Conservation (phyloP, 768 basidiomycete species). For the Lanmaoa rubissima region DNA sequence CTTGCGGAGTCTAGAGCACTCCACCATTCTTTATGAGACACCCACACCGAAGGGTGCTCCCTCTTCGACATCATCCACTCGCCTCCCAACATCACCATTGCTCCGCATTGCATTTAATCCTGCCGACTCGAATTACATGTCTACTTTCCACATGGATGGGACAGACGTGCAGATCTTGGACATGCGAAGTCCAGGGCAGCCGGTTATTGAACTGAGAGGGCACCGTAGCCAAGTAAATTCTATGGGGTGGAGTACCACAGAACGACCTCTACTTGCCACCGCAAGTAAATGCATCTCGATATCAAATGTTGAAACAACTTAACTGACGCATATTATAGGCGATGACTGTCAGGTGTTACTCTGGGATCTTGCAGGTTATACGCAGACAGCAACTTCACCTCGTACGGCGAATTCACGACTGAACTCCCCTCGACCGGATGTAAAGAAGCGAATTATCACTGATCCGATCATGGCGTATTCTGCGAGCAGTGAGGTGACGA, state of each 20-base stretch:
- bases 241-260: slow-evolving; percentile 86
- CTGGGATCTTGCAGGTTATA: slow-evolving; percentile 80
- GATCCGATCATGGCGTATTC: slow-evolving; percentile 87
- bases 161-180: slow-evolving; percentile 89
- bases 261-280: slow-evolving; percentile 81
- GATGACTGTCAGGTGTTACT: slow-evolving; percentile 94
- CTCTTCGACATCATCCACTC: slow-evolving; percentile 55
- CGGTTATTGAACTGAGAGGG: slow-evolving; percentile 86
- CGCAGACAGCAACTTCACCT: slow-evolving; percentile 63
- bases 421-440: slow-evolving; percentile 79
- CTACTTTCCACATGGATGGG: slow-evolving; percentile 95
- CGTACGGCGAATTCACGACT: slow-evolving; percentile 67
- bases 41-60: slow-evolving; percentile 73
- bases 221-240: slow-evolving; percentile 84
- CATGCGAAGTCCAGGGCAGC: slow-evolving; percentile 94
- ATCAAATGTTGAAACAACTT: background rate
- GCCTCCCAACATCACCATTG: slow-evolving; percentile 77
- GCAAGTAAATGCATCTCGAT: slow-evolving; percentile 57
- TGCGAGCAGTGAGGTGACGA: slow-evolving; percentile 73
- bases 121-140: slow-evolving; percentile 90
- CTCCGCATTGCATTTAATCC: slow-evolving; percentile 91
- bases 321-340: slow-evolving; percentile 42
- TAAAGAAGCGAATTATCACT: slow-evolving; percentile 68
- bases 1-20: slow-evolving; percentile 93
- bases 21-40: slow-evolving; percentile 96